Evolutionary conservation across 352 stramenopile genomes (phyloP).

Genomic region (Chrysophaeum taylorii): DNA sequence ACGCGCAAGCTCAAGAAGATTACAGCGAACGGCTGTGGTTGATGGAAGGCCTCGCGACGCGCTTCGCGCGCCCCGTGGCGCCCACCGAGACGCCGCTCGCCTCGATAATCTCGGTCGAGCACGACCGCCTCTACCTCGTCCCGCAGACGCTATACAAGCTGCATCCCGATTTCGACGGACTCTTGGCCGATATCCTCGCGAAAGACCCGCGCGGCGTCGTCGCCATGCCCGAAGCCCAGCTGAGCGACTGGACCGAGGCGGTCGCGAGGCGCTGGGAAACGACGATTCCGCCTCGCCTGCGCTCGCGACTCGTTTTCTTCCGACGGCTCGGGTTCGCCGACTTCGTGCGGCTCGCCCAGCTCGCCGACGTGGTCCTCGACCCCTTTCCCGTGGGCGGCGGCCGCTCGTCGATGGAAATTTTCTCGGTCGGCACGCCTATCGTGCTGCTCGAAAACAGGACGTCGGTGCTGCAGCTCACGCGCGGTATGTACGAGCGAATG

Average conservation of each 20-base stretch:
- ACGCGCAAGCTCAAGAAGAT: conserved; percentile 1
- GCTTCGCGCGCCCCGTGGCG: conserved; percentile 32
- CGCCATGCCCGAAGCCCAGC: conserved; percentile 32
- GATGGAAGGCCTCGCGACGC: conserved; percentile 47
- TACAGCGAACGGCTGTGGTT: conserved; percentile 33
- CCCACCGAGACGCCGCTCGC: neutral
- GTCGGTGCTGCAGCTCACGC: conserved; percentile 50
- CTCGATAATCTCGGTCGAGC: conserved; percentile 13
- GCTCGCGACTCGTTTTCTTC: conserved; percentile 44
- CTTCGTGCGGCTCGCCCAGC: conserved; percentile 38
- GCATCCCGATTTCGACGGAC: conserved; percentile 47
- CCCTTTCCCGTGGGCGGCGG: conserved; percentile 54
- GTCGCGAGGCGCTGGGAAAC: conserved; percentile 19
- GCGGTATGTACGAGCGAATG: conserved; percentile 53
- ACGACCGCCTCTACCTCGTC: conserved; percentile 41
- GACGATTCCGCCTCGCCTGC: conserved; percentile 8
- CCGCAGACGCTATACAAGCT: conserved; percentile 61
- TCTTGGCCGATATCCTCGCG: conserved; percentile 40
- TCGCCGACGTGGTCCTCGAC: conserved; percentile 48
- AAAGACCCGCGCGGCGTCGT: conserved; percentile 32
- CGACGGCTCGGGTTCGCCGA: conserved; percentile 33
- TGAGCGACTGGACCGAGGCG: conserved; percentile 28
- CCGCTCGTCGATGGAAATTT: conserved; percentile 49
- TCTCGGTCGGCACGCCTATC: conserved; percentile 50
- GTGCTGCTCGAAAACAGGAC: conserved; percentile 44